Percentiles rank a stretch among this genome's conserved stretches.
Evolutionary conservation across 495 filamentous ascomycete species (phyloP).

Genomic region (Aspergillus hancockii): DNA sequence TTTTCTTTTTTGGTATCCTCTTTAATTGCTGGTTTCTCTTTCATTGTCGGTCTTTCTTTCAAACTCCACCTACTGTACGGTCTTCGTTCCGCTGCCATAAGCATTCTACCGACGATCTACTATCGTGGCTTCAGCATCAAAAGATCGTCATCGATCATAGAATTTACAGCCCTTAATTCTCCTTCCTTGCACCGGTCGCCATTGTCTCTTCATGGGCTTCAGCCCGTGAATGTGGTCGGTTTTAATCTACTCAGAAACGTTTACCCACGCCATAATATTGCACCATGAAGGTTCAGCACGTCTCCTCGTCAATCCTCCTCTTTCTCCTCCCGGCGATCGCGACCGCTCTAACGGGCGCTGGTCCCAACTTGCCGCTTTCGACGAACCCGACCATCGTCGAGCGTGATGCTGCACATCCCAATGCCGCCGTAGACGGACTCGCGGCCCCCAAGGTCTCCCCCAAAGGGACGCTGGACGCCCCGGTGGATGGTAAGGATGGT

Average conservation of each 20-base stretch:
- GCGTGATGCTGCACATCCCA: constrained; percentile 23
- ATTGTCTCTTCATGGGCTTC: constrained; percentile 8
- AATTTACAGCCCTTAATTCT: neutral
- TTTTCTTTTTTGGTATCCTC: constrained; percentile 4
- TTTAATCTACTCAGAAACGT: neutral
- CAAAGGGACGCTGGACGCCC: constrained; percentile 79
- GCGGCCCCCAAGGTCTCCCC: constrained; percentile 24
- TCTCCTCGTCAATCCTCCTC: constrained; percentile 33
- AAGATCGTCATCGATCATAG: constrained; percentile 1
- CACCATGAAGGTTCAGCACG: constrained; percentile 36
- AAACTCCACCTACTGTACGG: neutral
- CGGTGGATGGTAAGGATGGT: constrained; percentile 93
- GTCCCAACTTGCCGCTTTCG: constrained; percentile 17
- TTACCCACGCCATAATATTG: constrained; percentile 1
- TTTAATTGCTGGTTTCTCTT: neutral
- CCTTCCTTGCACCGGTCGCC: neutral
- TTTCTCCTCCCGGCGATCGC: constrained; percentile 41
- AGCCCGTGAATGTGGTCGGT: neutral
- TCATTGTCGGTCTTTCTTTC: neutral
- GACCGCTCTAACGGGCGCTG: constrained; percentile 25
- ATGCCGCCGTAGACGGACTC: constrained; percentile 21
- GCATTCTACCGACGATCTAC: neutral
- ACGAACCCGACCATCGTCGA: constrained; percentile 21
- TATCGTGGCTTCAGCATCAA: constrained; percentile 11
- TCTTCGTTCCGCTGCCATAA: neutral